Percentiles rank a stretch among this genome's conserved stretches.
These are phyloP conservation scores for Tolypocladium ovalisporum DNA, from an alignment of 2,329 filamentous ascomycete genomes.

Conservation along the genomic window DNA sequence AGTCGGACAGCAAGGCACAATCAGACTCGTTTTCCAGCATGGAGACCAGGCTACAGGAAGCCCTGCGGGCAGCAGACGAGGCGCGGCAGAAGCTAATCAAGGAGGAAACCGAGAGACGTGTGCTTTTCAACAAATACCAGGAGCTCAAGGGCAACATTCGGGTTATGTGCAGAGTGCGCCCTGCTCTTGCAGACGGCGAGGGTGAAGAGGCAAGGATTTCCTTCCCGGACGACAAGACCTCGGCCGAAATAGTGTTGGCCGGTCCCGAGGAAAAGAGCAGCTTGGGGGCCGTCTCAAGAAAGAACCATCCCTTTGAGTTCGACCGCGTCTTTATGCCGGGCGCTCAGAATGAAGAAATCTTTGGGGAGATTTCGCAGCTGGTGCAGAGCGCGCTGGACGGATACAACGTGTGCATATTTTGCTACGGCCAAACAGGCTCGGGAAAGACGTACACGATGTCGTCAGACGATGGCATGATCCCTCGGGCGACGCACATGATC, in stretches of 20 bases:
- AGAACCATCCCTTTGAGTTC: slow-evolving; percentile 79
- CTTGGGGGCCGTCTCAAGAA: slow-evolving; percentile 62
- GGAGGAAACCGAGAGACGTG: slow-evolving; percentile 82
- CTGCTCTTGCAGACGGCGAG: slow-evolving; percentile 48
- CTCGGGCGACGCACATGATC: slow-evolving; percentile 83
- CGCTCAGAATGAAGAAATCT: slow-evolving; percentile 74
- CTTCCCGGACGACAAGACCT: slow-evolving; percentile 75
- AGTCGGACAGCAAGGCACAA: slow-evolving; percentile 82
- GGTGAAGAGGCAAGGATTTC: slow-evolving; percentile 61
- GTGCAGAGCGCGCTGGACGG: slow-evolving; percentile 94
- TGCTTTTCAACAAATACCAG: slow-evolving; percentile 95
- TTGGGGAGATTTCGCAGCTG: slow-evolving; percentile 91
- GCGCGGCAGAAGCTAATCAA: slow-evolving; percentile 75
- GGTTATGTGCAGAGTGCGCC: slow-evolving; percentile 93
- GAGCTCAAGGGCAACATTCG: slow-evolving; percentile 97
- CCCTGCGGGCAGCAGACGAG: slow-evolving; percentile 55
- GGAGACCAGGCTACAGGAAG: slow-evolving; percentile 70
- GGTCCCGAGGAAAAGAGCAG: slow-evolving; percentile 78
- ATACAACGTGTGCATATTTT: slow-evolving; percentile 98
- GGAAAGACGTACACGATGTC: slow-evolving; percentile 98
- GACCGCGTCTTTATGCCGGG: slow-evolving; percentile 81
- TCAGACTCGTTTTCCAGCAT: slow-evolving; percentile 76
- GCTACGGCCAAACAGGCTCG: slow-evolving; percentile 93
- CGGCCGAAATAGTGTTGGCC: slow-evolving; percentile 74
- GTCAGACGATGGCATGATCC: slow-evolving; percentile 84